Evolutionary conservation across 176 grass and related monocot genomes (phyloP), one percentile per base, ranked within the genome.

Genomic region (Puya raimondii): DNA sequence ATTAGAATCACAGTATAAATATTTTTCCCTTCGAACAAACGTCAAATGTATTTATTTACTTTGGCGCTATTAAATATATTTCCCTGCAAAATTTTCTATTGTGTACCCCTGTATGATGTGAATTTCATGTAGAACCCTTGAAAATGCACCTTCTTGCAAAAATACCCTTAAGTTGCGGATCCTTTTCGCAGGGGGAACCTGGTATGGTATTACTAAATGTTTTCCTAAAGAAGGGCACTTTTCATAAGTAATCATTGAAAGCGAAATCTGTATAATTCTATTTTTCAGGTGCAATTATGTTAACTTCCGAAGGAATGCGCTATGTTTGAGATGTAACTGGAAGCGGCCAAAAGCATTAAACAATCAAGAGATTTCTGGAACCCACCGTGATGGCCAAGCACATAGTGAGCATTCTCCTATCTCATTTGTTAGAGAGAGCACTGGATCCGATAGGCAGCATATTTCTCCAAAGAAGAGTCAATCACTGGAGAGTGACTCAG

Each of bases 271-370:
- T 22, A 56, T 68, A 8, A 42, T 42, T 4, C 33, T 73, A 76
- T 67, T 69, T 84, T 49, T 22, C 78, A 97, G 93, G 84, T 97
- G 93, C 74, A 92, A 90, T 78, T 97, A 92, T 74, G 63, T 97
- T 42, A 97, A 92, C 64, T 97, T 97, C 65, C 74, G 88, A 79
- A 90, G 86, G 79, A 97, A 97, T n/a, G 67, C 53, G 25, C 57
- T 89, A 69, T 97, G 93, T 65, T 79, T 86, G 70, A 92, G 77
- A 83, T 92, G 93, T 71, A 63, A 76, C 18, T 97, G 93, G 93
- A 97, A 90, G 73, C 81, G 89, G 64, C 88, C 93, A 64, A 97
- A 97, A 81, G 57, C 71, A 74, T 78, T 85, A 14, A 97, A 92
- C 65, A 66, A 16, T 74, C 80, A 82, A 72, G 76, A 97, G 13